Conservation (phyloP, 192 early-diverging fungal genomes). For the Backusella circina region DNA sequence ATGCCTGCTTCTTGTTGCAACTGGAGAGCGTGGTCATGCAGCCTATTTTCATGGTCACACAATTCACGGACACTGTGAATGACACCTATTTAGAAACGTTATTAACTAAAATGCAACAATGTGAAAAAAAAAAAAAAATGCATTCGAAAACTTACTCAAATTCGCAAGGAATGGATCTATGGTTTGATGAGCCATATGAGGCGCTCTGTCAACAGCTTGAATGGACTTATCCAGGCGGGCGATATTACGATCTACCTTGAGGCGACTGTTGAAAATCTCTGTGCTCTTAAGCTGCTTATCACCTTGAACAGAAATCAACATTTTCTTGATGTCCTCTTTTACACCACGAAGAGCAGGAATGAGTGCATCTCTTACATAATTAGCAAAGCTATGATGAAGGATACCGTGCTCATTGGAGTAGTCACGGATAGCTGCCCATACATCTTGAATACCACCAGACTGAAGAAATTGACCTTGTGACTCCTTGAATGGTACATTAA, state of each 20-base stretch:
- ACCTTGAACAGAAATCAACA: slow-evolving; percentile 4
- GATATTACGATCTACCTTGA: slow-evolving; percentile 11
- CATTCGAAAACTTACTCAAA: slow-evolving; percentile 8
- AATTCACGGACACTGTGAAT: slow-evolving; percentile 13
- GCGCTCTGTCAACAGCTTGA: neutral
- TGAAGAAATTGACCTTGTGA: slow-evolving; percentile 16
- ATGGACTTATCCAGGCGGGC: slow-evolving; percentile 13
- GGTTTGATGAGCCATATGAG: neutral
- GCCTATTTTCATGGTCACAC: slow-evolving; percentile 26
- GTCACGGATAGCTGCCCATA: slow-evolving; percentile 21
- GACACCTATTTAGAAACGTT: neutral
- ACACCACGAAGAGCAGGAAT: slow-evolving; percentile 17
- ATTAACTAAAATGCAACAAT: neutral
- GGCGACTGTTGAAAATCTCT: slow-evolving; percentile 16
- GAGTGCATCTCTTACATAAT: slow-evolving; percentile 12
- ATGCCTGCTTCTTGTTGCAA: slow-evolving; percentile 24
- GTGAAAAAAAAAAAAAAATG: neutral
- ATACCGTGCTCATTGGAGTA: slow-evolving; percentile 21
- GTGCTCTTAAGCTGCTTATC: slow-evolving; percentile 18
- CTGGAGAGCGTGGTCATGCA: slow-evolving; percentile 27
- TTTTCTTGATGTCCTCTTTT: slow-evolving; percentile 22
- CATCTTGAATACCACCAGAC: slow-evolving; percentile 28
- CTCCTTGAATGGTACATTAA: slow-evolving; percentile 16
- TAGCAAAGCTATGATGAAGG: slow-evolving; percentile 18
- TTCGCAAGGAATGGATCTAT: slow-evolving; percentile 24